Conservation (phyloP, 306 rosid species). For the Oemleria cerasiformis region DNA sequence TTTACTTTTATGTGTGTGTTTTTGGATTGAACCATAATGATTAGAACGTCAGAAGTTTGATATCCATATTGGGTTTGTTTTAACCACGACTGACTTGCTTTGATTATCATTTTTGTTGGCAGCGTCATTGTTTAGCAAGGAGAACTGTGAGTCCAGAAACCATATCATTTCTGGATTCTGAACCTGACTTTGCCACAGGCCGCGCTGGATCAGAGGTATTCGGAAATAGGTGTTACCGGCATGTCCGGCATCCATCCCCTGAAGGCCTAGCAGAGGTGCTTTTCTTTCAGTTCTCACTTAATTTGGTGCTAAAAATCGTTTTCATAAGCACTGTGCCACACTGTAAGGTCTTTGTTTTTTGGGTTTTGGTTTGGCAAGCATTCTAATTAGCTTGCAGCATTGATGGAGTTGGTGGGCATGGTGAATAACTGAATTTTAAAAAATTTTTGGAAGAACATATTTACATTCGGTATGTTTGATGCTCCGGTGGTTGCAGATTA, state of each 20-base stretch:
- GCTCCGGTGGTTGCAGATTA: constrained; percentile 51
- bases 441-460: neutral
- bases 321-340: neutral
- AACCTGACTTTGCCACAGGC: constrained; percentile 46
- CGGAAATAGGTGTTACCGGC: constrained; percentile 56
- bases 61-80: constrained; percentile 8
- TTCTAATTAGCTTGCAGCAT: neutral
- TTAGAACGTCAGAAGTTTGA: too few species aligned
- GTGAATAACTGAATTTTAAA: neutral
- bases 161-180: constrained; percentile 54
- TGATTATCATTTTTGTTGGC: constrained; percentile 29
- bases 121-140: constrained; percentile 71
- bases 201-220: constrained; percentile 46
- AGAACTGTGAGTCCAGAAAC: constrained; percentile 52
- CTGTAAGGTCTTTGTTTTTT: neutral
- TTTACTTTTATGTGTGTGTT: neutral
- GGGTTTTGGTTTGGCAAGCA: neutral
- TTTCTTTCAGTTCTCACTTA: constrained; percentile 13
- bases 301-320: neutral
- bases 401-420: neutral
- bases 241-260: constrained; percentile 59
- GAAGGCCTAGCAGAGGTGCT: constrained; percentile 78
- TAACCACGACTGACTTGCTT: constrained; percentile 5
- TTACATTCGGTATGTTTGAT: neutral
- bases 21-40: neutral